A percentile compares a stretch with the other conserved stretches of the same genome.
Evolutionary conservation across 345 rosid species (phyloP).

Genomic region (Camelina sativa): DNA sequence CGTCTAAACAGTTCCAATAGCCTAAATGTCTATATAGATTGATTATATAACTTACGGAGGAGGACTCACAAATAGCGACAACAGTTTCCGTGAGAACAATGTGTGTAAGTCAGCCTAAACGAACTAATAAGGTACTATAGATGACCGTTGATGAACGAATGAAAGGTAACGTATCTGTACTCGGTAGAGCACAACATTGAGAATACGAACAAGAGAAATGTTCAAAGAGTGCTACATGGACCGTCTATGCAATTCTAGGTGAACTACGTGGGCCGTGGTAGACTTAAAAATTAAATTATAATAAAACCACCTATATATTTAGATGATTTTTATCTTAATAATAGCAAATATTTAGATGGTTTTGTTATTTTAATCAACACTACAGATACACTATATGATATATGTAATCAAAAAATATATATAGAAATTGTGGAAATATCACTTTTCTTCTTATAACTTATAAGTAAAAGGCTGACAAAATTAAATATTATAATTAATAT

Average conservation of each 20-base stretch:
- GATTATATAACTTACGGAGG: neutral
- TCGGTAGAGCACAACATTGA: neutral
- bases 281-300: neutral
- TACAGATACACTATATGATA: neutral
- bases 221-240: too few species aligned
- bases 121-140: neutral
- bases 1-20: conserved; percentile 5
- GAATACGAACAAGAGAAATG: neutral
- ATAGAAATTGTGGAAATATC: neutral
- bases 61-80: neutral
- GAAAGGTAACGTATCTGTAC: neutral
- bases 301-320: neutral
- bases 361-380: neutral
- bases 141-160: conserved; percentile 6
- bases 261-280: neutral
- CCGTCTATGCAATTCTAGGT: neutral
- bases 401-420: neutral
- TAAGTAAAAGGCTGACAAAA: too few species aligned
- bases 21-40: neutral
- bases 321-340: neutral
- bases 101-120: conserved; percentile 19
- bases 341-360: neutral
- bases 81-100: conserved; percentile 3
- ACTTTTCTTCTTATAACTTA: neutral
- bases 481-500: too few species aligned